Base-by-base conservation (phyloP, 495 filamentous ascomycete genomes). In the Penicillium dipodomyicola region DNA sequence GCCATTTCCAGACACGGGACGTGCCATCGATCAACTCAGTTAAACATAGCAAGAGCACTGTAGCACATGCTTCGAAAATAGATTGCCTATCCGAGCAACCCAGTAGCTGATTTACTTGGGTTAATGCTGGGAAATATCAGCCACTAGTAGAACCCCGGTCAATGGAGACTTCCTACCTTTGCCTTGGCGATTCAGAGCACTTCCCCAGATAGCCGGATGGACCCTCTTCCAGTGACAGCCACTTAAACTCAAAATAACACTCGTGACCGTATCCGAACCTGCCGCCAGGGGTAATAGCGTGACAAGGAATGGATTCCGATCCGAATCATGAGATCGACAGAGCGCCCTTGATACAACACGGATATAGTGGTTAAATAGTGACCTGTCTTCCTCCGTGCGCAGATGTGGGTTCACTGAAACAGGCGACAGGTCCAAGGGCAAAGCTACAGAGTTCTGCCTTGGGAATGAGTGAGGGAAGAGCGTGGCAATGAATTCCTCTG, bases 191-290 rank as follows among this genome's bases (percentile, higher is more conserved):
- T 50, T 58, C 32, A 70, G 42, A 1, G 67, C 67, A 8, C 62
- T 50, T 22, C 60, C 56, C 67, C 67, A 67, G 27, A 70, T 70
- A 5, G 43, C 56, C 2, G 67, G 67, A 43, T 70, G 67, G 14
- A 70, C 65, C 32, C 65, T 56, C 30, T 59, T 63, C 67, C 67
- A 70, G 41, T 70, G 67, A 29, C 67, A 64, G 3, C 67, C 67
- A 59, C 67, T 70, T 15, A 67, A 40, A 29, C 60, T 67, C 32
- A 68, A 44, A 14, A 71, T 60, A 0, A 66, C 63, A 49, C 65
- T 68, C 14, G 65, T 71, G 17, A 71, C 52, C 0, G 58, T 62
- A 53, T 68, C 59, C 5, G 68, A 71, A 4, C 52, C 39, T 11
- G 65, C 63, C 1, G 68, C 68, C 50, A 71, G 56, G 0, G 68